Evolutionary conservation across 148 eudicot species (phyloP), one percentile per base, ranked within the genome.

Genomic region (Chenopodium berlandieri): DNA sequence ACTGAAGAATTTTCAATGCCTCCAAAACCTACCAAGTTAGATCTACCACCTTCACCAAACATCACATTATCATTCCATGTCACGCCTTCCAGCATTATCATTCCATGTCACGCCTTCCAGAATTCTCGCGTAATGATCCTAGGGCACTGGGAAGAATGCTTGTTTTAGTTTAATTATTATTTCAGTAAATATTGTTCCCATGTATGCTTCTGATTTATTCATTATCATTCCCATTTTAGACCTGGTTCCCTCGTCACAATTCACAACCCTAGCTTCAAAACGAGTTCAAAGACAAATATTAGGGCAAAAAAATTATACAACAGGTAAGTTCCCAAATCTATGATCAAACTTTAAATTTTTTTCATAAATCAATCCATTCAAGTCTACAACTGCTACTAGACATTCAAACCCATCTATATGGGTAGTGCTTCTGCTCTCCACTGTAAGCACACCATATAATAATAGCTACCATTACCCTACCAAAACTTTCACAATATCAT

Each of bases 401-500:
- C 86, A 80, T 25, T 69, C 80, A 71, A 52, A 83, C 13, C 80
- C 77, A 71, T 40, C 73, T 44, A 76, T 44, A 75, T 37, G 68
- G 13, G 52, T 67, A 46, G 14, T 13, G 74, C 74, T 40, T 72
- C 75, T 44, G 30, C 16, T 32, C 44, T 34, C 74, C 82, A 75
- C 86, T 69, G 71, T 25, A 84, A 78, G 87, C 86, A 81, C 84
- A 72, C 83, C 72, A 78, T 66, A 67, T 47, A 77, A 72, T 67
- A 56, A 65, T 65, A 56, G 73, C 82, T 78, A 83, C 31, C 75
- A 78, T 80, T 75, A 81, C 27, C 84, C 87, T 78, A 81, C 73
- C 84, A 85, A 85, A 85, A 85, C 79, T 85, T 65, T 78, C 71
- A 50, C 72, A 81, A 81, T 69, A 71, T 80, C 31, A 65, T 34